A percentile compares a stretch with the other conserved stretches of the same genome.
Evolutionary conservation across 116 monocot species (phyloP).

Genomic region (Papilionanthe hybrid): DNA sequence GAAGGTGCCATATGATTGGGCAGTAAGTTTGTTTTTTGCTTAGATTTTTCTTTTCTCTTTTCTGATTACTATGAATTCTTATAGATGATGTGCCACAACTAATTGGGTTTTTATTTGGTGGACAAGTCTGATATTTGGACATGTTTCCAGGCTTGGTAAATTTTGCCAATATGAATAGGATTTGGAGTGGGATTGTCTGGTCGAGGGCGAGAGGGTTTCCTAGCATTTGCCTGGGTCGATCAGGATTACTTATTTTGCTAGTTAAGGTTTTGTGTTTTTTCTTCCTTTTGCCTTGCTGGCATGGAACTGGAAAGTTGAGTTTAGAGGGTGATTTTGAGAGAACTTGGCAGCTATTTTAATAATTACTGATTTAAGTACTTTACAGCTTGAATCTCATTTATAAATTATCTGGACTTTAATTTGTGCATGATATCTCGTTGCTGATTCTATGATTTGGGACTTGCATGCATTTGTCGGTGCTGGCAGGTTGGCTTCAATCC

Average conservation of each 20-base stretch:
- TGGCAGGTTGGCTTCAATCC: neutral
- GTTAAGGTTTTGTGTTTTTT: neutral
- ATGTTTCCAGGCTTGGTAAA: neutral
- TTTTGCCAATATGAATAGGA: neutral
- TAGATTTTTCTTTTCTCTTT: slow-evolving; percentile 1
- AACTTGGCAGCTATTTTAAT: neutral
- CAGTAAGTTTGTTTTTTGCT: slow-evolving; percentile 49
- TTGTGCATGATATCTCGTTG: too few species aligned
- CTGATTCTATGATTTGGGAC: too few species aligned
- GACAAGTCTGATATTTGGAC: neutral
- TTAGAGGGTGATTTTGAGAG: neutral
- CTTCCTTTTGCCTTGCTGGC: neutral
- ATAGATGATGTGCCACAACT: neutral
- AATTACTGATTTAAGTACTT: neutral
- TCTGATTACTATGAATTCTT: neutral
- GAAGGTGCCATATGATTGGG: slow-evolving; percentile 90
- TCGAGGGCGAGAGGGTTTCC: neutral
- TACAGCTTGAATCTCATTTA: too few species aligned
- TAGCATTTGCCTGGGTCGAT: neutral
- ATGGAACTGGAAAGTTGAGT: neutral
- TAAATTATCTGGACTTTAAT: too few species aligned
- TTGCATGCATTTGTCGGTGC: too few species aligned
- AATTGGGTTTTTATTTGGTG: neutral
- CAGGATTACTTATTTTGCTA: neutral
- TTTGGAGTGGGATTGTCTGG: neutral